These are phyloP conservation scores for Syzygium oleosum DNA, from an alignment of 345 rosid genomes.

Conservation along the genomic window DNA sequence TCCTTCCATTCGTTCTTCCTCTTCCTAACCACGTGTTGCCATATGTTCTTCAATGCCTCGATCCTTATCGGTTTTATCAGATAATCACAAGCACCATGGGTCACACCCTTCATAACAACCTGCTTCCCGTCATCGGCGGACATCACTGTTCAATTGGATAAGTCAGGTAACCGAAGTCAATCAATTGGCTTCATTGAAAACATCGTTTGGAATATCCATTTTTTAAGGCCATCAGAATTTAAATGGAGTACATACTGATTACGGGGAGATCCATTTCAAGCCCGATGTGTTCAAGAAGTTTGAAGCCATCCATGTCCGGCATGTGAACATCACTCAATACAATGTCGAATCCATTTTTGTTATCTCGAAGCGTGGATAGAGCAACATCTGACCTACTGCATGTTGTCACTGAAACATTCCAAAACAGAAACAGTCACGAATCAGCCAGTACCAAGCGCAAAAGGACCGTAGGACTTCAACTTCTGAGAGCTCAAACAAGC, in stretches of 20 bases:
- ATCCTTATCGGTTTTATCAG: constrained; percentile 66
- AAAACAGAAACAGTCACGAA: constrained; percentile 1
- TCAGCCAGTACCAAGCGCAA: neutral
- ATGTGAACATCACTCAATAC: constrained; percentile 84
- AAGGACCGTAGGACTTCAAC: neutral
- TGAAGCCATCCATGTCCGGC: constrained; percentile 89
- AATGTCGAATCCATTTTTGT: constrained; percentile 48
- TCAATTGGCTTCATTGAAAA: neutral
- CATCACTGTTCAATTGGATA: constrained; percentile 52
- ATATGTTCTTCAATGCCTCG: constrained; percentile 70
- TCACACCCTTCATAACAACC: constrained; percentile 66
- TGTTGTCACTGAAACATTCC: constrained; percentile 56
- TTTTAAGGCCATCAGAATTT: neutral
- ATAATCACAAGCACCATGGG: constrained; percentile 81
- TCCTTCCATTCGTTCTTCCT: constrained; percentile 47
- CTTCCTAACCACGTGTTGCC: constrained; percentile 73
- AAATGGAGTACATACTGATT: constrained; percentile 40
- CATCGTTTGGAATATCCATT: neutral
- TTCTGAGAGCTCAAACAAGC: neutral
- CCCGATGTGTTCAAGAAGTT: constrained; percentile 61
- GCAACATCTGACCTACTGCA: constrained; percentile 89
- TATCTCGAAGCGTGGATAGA: constrained; percentile 38
- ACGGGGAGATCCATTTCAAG: constrained; percentile 88
- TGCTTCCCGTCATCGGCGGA: constrained; percentile 70
- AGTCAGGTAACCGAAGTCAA: neutral